Base-by-base conservation (phyloP, 2,329 filamentous ascomycete genomes). In the Spiromastix sp. region DNA sequence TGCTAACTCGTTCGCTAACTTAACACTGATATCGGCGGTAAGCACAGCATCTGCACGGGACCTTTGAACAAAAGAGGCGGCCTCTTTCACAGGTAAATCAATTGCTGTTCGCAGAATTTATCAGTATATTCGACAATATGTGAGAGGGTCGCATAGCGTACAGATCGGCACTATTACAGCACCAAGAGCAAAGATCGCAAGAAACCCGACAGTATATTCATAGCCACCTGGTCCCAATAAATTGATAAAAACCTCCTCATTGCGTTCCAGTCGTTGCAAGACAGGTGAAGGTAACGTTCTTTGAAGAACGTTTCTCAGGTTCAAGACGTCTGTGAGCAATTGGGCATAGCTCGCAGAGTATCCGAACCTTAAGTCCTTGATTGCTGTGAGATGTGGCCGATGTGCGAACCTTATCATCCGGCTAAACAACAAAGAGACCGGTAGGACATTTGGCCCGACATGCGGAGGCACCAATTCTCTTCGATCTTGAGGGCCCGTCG, bases 131-230 rank as follows among this genome's bases (percentile, higher is more conserved):
- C n/a, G n/a, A n/a, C n/a, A n/a, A n/a, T n/a, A n/a, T n/a, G n/a
- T n/a, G n/a, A n/a, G n/a, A n/a, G n/a, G n/a, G n/a, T n/a, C n/a
- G n/a, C n/a, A n/a, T n/a, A 13, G 39, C 46, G 38, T 39, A 51
- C 55, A 54, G 40, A 59, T 51, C 11, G 56, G 55, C 5, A 56
- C 54, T 5, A 55, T 52, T 9, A 51, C 55, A 8, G 54, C 55
- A 1, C 56, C 55, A 3, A 57, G 34, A 2, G 54, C 52, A 18
- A 57, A 42, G 25, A 58, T 52, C 3, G 52, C 52, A 26, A 55
- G 41, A 19, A 59, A 52, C 3, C 48, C 54, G n/a, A 58, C 55
- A 2, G 52, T 46, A 25, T 58, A 59, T 29, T 59, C 55, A 42
- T 59, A 59, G 0, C 56, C 56, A 12, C 55, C 55, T 0, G 54